Base-by-base conservation (phyloP, 2,329 filamentous ascomycete genomes). In the Fusarium sp. region DNA sequence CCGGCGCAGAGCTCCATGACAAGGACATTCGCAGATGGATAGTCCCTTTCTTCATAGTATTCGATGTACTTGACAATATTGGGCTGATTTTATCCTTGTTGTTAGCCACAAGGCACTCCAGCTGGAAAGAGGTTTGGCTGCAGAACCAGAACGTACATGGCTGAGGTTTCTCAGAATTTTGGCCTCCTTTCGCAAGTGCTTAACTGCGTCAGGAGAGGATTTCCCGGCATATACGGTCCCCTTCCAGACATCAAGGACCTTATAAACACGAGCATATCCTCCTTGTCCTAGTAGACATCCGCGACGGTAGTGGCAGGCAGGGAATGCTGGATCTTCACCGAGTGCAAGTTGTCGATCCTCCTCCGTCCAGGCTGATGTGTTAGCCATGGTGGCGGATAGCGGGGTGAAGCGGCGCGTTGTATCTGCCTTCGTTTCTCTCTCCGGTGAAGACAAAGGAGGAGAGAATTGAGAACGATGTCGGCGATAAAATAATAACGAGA, bases 1-100 rank as follows among this genome's bases (percentile, higher is more conserved):
- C 63, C 56, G 2, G 56, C 49, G 26, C 77, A 79, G 5, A 78
- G 68, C 50, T 79, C 77, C 22, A 74, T 77, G 9, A 79, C 57
- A 6, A 79, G 71, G 15, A 78, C 45, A 8, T 70, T 70, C 4
- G 67, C 67, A 2, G 47, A 54, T 3, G 62, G 57, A 2, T 48
- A 46, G 7, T n/a, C 41, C 5, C 17, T 11, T 15, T 76, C 67
- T 48, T 77, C 70, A 49, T 73, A 66, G 50, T 70, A 74, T 22
- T 75, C 74, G 24, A 75, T 39, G 47, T 74, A 74, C 50, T 73
- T 71, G 35, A 79, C 55, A 15, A 79, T 71, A 24, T 76, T 69
- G 0, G 68, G 52, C 77, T 77, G 11, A 7, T 32, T 47, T 33
- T 10, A 26, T 15, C 20, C 24, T 22, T 4, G 37, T 10, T 11